phyloP scores from a whole-genome alignment of 768 basidiomycete species.

The Termitomyces sp. region DNA sequence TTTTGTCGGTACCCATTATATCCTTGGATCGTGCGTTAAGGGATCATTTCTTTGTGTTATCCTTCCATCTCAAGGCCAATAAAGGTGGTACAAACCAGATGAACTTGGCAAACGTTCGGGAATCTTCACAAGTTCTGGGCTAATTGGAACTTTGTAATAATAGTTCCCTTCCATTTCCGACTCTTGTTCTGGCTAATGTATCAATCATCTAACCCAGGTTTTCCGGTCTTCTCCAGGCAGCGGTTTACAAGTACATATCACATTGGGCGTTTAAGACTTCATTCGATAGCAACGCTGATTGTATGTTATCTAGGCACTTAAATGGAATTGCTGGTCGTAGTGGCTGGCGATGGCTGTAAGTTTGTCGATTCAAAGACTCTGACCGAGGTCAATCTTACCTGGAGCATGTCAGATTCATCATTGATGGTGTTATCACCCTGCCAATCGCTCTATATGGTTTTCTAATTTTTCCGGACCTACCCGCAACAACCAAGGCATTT shows the following conservation, averaged over 20 bases:
- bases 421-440: slow-evolving; percentile 68
- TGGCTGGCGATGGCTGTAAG: slow-evolving; percentile 69
- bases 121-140: slow-evolving; percentile 64
- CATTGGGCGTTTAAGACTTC: not conserved
- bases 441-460: slow-evolving; percentile 74
- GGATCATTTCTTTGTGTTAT: not conserved
- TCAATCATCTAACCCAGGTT: slow-evolving; percentile 36
- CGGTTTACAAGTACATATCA: slow-evolving; percentile 48
- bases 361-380: not conserved
- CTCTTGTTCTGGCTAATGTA: not conserved
- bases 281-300: not conserved
- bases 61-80: not conserved
- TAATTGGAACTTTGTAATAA: slow-evolving; percentile 56
- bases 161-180: not conserved
- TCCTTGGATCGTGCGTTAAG: slow-evolving; percentile 61
- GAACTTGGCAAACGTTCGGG: slow-evolving; percentile 72
- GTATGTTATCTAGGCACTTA: slow-evolving; percentile 38
- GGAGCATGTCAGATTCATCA: slow-evolving; percentile 46
- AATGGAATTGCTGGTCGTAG: slow-evolving; percentile 49
- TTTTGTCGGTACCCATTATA: slow-evolving; percentile 71
- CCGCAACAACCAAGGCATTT: slow-evolving; percentile 57
- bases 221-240: slow-evolving; percentile 62
- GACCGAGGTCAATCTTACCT: slow-evolving; percentile 1
- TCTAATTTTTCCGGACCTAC: slow-evolving; percentile 69
- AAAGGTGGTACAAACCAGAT: slow-evolving; percentile 65